Conservation (phyloP, 805 yeast species). For the Hanseniaspora jakobsenii region DNA sequence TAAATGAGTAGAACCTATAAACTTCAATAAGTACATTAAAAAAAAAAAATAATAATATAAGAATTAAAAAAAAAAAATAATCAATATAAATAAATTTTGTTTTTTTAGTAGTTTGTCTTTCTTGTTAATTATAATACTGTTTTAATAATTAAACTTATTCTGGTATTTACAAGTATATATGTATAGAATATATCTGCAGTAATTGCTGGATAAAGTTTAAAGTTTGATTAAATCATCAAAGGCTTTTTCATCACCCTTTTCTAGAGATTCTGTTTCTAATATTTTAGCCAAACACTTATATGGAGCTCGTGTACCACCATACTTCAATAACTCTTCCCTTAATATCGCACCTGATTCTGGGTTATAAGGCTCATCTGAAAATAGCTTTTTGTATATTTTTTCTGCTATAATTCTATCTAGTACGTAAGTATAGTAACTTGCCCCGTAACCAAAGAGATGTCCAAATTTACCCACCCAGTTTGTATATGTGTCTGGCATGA, state of each 20-base stretch:
- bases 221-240: conserved; percentile 45
- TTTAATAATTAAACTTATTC: no score
- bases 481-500: conserved; percentile 57
- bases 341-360: conserved; percentile 66
- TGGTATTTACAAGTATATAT: no score
- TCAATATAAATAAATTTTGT: no score
- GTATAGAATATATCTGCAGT: no score
- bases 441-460: conserved; percentile 85
- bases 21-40: no score
- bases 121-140: no score
- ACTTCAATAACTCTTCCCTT: conserved; percentile 54
- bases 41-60: no score
- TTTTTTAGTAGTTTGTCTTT: no score
- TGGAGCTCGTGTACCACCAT: conserved; percentile 92
- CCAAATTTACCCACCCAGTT: conserved; percentile 93
- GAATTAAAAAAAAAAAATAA: no score
- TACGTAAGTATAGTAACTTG: conserved; percentile 83
- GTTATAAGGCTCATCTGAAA: conserved; percentile 56
- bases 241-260: conserved; percentile 57
- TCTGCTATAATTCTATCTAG: conserved; percentile 89
- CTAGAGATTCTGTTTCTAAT: conserved; percentile 48
- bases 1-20: no score
- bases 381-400: conserved; percentile 65
- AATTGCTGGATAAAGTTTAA: no score
- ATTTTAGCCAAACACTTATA: conserved; percentile 78